Conservation (phyloP, 2,329 filamentous ascomycete species). For the Zasmidium angulare region DNA sequence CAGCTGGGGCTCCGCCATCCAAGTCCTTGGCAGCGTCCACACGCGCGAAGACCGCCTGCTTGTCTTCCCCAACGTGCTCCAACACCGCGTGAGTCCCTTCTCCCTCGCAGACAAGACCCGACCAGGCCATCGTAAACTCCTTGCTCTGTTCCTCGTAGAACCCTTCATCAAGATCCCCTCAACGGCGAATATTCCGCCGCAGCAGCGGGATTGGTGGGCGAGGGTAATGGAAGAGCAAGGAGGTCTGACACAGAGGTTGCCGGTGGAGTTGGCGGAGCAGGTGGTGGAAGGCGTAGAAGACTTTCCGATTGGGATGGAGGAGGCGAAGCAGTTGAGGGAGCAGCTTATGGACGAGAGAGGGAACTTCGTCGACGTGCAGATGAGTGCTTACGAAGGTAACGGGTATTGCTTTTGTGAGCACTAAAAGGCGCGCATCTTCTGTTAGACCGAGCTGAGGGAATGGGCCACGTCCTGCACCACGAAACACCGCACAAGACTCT, state of each 20-base stretch:
- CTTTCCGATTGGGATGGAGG: conserved; percentile 29
- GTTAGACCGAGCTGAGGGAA: too few species aligned
- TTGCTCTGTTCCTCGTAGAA: conserved; percentile 61
- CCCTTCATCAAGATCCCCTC: conserved; percentile 52
- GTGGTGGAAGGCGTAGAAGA: conserved; percentile 26
- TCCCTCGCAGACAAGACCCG: conserved; percentile 49
- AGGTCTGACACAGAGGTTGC: conserved; percentile 16
- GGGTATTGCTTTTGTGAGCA: conserved; percentile 8
- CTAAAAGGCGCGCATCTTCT: too few species aligned
- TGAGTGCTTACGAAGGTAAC: background rate
- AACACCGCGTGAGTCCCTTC: conserved; percentile 55
- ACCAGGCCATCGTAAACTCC: conserved; percentile 56
- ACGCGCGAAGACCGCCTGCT: conserved; percentile 52
- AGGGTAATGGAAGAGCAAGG: conserved; percentile 16
- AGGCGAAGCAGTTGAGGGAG: conserved; percentile 25
- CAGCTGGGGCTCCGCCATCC: conserved; percentile 32
- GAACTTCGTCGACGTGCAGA: background rate
- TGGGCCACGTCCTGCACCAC: too few species aligned
- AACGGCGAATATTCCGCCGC: conserved; percentile 52
- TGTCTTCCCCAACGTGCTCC: conserved; percentile 55
- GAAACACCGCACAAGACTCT: too few species aligned
- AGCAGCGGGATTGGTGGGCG: conserved; percentile 48
- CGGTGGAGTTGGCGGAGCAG: conserved; percentile 27
- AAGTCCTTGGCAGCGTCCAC: conserved; percentile 50
- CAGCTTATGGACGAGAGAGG: conserved; percentile 31